Evolutionary conservation across 1,139 yeast species (phyloP).

Genomic region (Scheffersomyces insectosa): DNA sequence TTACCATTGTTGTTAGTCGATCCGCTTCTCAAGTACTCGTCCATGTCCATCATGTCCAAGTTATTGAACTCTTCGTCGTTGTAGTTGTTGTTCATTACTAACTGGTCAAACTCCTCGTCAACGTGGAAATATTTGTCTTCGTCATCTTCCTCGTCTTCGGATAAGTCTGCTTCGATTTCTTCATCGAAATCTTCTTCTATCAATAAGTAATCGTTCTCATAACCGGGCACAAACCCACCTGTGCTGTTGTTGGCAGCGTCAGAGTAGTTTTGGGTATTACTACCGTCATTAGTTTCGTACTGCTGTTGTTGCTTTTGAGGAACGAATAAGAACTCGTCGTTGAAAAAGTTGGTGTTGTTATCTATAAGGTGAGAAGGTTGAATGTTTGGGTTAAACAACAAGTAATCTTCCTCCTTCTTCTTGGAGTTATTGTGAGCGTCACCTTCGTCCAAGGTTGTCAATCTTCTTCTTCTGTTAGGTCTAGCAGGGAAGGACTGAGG

Average conservation of each 20-base stretch:
- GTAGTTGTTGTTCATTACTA: conserved; percentile 22
- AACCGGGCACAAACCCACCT: conserved; percentile 28
- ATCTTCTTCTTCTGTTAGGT: conserved; percentile 32
- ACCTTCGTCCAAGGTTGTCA: conserved; percentile 34
- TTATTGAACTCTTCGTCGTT: conserved; percentile 8
- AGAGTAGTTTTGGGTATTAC: conserved; percentile 9
- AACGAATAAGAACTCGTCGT: conserved; percentile 24
- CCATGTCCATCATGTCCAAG: conserved; percentile 17
- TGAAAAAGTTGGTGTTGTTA: conserved; percentile 18
- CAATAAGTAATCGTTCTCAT: conserved; percentile 35
- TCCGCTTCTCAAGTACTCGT: conserved; percentile 12
- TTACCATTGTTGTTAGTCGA: conserved; percentile 1
- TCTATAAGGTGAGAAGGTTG: conserved; percentile 44
- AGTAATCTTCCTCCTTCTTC: conserved; percentile 37
- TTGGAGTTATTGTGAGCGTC: conserved; percentile 16
- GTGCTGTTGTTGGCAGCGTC: conserved; percentile 11
- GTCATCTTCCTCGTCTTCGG: conserved; percentile 44
- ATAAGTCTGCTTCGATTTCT: conserved; percentile 49
- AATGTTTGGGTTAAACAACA: conserved; percentile 43
- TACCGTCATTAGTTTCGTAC: conserved; percentile 7
- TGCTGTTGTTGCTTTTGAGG: conserved; percentile 17
- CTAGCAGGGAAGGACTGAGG: conserved; percentile 13
- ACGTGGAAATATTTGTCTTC: conserved; percentile 42
- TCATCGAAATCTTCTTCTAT: conserved; percentile 39
- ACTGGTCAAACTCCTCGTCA: conserved; percentile 37